Evolutionary conservation across 495 filamentous ascomycete genomes (phyloP).

Genomic region (Tuber borchii): DNA sequence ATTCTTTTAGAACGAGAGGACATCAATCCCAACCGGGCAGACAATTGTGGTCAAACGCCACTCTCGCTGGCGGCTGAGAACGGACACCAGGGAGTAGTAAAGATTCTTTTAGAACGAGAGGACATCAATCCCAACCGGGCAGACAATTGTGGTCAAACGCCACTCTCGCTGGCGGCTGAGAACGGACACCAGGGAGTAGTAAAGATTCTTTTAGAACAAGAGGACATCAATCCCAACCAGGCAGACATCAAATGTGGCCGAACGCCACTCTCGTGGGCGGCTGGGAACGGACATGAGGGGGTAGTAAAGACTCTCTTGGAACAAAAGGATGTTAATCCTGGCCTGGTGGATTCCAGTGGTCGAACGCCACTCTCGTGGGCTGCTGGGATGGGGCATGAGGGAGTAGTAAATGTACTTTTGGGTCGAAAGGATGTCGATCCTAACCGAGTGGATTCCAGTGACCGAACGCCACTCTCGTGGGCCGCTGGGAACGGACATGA

Average conservation of each 20-base stretch:
- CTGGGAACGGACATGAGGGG: background rate
- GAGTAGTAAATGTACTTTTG: background rate
- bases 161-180: background rate
- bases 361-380: background rate
- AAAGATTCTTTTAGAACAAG: background rate
- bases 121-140: background rate
- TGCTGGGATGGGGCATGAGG: background rate
- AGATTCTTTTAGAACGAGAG: background rate
- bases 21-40: no score
- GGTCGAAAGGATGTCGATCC: background rate
- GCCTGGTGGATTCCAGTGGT: background rate
- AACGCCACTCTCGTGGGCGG: background rate
- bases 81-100: background rate
- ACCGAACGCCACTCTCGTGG: background rate
- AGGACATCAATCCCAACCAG: background rate
- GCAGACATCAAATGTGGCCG: background rate
- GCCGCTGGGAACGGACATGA: background rate
- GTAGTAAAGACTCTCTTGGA: background rate
- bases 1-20: no score
- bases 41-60: background rate
- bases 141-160: background rate
- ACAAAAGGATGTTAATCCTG: background rate
- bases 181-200: background rate
- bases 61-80: background rate
- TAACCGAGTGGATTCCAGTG: background rate